phyloP scores from a whole-genome alignment of 192 early-diverging fungal species.

The Paraglomus occultum region DNA sequence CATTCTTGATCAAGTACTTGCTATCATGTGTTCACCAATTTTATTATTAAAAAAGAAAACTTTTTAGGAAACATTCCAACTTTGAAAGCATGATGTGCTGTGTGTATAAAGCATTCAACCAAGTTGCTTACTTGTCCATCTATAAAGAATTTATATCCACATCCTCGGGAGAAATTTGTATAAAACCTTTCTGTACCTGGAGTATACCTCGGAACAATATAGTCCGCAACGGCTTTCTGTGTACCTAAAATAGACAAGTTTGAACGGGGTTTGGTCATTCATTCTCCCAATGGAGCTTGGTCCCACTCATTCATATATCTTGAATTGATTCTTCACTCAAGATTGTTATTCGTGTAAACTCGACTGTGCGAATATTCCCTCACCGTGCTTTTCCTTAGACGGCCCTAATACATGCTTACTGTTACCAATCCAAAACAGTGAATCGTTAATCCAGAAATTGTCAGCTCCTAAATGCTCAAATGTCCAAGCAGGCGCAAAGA shows the following conservation, averaged over 20 bases:
- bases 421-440: constrained; percentile 52
- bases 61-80: too few relatives aligned
- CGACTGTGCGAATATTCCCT: too few relatives aligned
- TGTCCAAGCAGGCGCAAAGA: constrained; percentile 69
- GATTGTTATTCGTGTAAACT: constrained; percentile 8
- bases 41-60: not conserved
- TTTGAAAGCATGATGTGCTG: too few relatives aligned
- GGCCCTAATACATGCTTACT: not conserved
- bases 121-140: constrained; percentile 39
- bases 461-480: constrained; percentile 52
- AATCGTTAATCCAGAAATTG: constrained; percentile 48
- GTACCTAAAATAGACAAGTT: constrained; percentile 6
- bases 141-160: constrained; percentile 45
- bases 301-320: not conserved
- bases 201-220: constrained; percentile 37
- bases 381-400: not conserved
- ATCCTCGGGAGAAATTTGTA: constrained; percentile 55
- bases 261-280: constrained; percentile 10
- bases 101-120: not conserved
- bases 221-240: constrained; percentile 43
- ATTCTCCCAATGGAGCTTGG: not conserved
- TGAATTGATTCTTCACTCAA: not conserved
- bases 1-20: constrained; percentile 9
- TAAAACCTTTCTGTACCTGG: constrained; percentile 47
- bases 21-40: not conserved